phyloP scores from a whole-genome alignment of 2,329 filamentous ascomycete species.

The Xylaria arbuscula region DNA sequence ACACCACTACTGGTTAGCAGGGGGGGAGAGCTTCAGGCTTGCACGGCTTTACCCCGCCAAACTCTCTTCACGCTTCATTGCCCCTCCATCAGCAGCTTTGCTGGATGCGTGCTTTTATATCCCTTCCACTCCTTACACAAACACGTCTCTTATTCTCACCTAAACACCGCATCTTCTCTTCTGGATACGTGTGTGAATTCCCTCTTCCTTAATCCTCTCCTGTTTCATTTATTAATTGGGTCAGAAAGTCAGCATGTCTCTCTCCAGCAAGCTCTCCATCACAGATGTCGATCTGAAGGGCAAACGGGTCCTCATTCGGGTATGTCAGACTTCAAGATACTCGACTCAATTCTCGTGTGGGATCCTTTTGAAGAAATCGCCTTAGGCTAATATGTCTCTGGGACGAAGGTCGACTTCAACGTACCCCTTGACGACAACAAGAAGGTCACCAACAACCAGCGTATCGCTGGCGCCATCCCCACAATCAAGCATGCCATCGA shows the following conservation, averaged over 20 bases:
- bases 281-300: constrained; percentile 96
- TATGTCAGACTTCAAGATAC: constrained; percentile 60
- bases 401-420: constrained; percentile 93
- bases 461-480: constrained; percentile 93
- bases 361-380: background rate
- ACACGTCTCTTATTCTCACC: constrained; percentile 34
- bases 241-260: constrained; percentile 77
- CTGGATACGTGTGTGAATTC: constrained; percentile 25
- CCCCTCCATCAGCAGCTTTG: constrained; percentile 42
- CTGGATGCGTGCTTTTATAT: constrained; percentile 44
- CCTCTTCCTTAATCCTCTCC: constrained; percentile 35
- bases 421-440: constrained; percentile 93
- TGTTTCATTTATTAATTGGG: constrained; percentile 6
- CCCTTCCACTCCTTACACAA: constrained; percentile 35
- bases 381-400: constrained; percentile 37
- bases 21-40: constrained; percentile 22
- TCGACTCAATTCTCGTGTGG: background rate
- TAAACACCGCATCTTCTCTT: constrained; percentile 32
- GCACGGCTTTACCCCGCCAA: constrained; percentile 41
- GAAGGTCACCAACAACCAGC: constrained; percentile 97
- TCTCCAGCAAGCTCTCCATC: constrained; percentile 98
- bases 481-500: constrained; percentile 96
- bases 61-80: constrained; percentile 27
- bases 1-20: constrained; percentile 21
- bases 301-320: constrained; percentile 97